A percentile compares a stretch with the other conserved stretches of the same genome.
Evolutionary conservation across 805 yeast genomes (phyloP).

Genomic region (Metschnikowia baotianmanensis): DNA sequence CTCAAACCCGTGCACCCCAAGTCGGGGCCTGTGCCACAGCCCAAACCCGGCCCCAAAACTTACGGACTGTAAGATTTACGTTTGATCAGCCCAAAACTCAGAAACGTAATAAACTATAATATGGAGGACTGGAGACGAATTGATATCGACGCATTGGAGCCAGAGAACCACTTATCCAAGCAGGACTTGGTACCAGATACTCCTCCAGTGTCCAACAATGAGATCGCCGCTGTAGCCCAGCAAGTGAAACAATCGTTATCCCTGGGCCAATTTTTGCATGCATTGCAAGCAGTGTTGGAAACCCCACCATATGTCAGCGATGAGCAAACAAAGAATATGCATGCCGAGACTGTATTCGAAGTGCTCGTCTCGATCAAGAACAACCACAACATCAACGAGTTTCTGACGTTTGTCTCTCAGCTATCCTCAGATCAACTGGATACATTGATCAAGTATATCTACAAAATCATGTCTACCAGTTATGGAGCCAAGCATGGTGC

Average conservation of each 20-base stretch:
- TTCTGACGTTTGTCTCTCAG: constrained; percentile 55
- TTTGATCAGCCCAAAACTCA: too few relatives aligned
- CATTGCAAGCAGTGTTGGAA: constrained; percentile 60
- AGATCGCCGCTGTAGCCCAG: constrained; percentile 52
- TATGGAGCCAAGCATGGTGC: constrained; percentile 88
- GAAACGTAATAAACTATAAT: not conserved
- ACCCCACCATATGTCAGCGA: constrained; percentile 84
- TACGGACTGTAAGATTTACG: not conserved
- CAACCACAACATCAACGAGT: constrained; percentile 65
- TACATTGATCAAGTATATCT: constrained; percentile 76
- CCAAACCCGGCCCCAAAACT: not conserved
- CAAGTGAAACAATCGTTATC: constrained; percentile 63
- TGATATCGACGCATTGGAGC: constrained; percentile 87
- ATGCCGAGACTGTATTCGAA: constrained; percentile 56
- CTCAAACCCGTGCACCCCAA: constrained; percentile 4
- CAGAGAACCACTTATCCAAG: constrained; percentile 66
- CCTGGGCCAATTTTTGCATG: constrained; percentile 69
- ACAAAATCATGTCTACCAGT: constrained; percentile 76
- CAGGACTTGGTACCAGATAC: constrained; percentile 61
- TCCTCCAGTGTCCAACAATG: constrained; percentile 43
- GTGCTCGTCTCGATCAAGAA: constrained; percentile 51
- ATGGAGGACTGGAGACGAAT: constrained; percentile 91
- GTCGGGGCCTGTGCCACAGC: not conserved
- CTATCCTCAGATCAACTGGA: constrained; percentile 69
- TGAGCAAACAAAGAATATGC: constrained; percentile 48